Percentiles rank a stretch among this genome's conserved stretches.
phyloP scores from a whole-genome alignment of 345 rosid genomes.

The Diplotaxis tenuifolia region DNA sequence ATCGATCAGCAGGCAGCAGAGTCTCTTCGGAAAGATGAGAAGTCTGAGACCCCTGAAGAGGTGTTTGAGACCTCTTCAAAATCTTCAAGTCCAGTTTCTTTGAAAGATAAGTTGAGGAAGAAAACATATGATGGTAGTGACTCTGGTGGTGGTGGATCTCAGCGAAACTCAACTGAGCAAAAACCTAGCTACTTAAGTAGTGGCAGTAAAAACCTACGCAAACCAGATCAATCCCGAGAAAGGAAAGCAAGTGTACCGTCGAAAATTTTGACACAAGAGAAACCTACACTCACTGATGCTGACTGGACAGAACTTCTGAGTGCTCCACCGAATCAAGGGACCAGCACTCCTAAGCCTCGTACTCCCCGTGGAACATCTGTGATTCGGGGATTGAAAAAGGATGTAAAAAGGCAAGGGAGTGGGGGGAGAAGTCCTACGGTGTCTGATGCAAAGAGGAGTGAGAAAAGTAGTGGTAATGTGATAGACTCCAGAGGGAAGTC shows the following conservation, averaged over 20 bases:
- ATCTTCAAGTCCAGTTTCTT: conserved; percentile 54
- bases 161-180: conserved; percentile 41
- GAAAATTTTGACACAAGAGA: conserved; percentile 34
- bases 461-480: conserved; percentile 38
- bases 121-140: conserved; percentile 47
- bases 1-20: conserved; percentile 97
- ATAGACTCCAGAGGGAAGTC: conserved; percentile 35
- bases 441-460: conserved; percentile 47
- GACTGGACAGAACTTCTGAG: conserved; percentile 89
- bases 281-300: conserved; percentile 59
- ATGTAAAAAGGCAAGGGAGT: conserved; percentile 47
- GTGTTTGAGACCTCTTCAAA: conserved; percentile 45
- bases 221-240: conserved; percentile 38
- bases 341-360: conserved; percentile 35
- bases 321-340: conserved; percentile 45
- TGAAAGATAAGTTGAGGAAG: conserved; percentile 83
- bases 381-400: conserved; percentile 48
- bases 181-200: conserved; percentile 7
- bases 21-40: conserved; percentile 74
- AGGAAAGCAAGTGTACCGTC: conserved; percentile 19
- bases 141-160: conserved; percentile 44
- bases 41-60: conserved; percentile 51
- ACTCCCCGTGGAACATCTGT: conserved; percentile 46
- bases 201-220: conserved; percentile 6
- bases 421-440: conserved; percentile 34